phyloP scores from a whole-genome alignment of 2,329 filamentous ascomycete genomes.

The Hymenoscyphus repandus region DNA sequence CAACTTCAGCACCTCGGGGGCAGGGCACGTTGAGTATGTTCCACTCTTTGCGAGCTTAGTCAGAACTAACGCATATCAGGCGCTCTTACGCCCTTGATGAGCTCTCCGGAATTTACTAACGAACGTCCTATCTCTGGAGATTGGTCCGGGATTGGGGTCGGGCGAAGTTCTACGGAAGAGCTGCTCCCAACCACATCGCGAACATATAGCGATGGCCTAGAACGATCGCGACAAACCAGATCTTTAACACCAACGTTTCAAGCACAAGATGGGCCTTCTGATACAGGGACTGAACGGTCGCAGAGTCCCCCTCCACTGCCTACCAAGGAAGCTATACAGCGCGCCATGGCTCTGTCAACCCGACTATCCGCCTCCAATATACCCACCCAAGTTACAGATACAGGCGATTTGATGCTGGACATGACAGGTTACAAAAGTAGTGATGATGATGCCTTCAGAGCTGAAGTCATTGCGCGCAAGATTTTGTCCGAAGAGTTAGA shows the following conservation, averaged over 20 bases:
- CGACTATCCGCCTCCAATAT: slow-evolving; percentile 89
- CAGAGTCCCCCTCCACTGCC: slow-evolving; percentile 72
- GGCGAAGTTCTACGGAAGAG: slow-evolving; percentile 50
- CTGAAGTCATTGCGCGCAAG: slow-evolving; percentile 88
- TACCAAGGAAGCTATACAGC: slow-evolving; percentile 69
- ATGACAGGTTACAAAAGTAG: slow-evolving; percentile 96
- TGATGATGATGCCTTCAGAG: slow-evolving; percentile 85
- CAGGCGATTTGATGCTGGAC: slow-evolving; percentile 92
- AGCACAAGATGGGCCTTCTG: slow-evolving; percentile 22
- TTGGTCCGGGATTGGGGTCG: slow-evolving; percentile 38
- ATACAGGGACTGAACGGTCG: slow-evolving; percentile 49
- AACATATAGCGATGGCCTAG: slow-evolving; percentile 25
- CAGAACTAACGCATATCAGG: slow-evolving; percentile 22
- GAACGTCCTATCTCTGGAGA: slow-evolving; percentile 45
- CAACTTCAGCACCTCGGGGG: slow-evolving; percentile 30
- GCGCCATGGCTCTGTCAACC: slow-evolving; percentile 79
- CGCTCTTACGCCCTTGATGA: slow-evolving; percentile 45
- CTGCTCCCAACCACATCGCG: slow-evolving; percentile 45
- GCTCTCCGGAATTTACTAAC: slow-evolving; percentile 46
- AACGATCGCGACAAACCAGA: slow-evolving; percentile 34
- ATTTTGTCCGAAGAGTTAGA: slow-evolving; percentile 90
- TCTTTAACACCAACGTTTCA: slow-evolving; percentile 35
- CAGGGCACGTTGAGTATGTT: slow-evolving; percentile 28
- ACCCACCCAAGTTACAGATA: slow-evolving; percentile 84
- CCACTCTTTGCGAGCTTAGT: not conserved